A percentile compares a stretch with the other conserved stretches of the same genome.
Conservation (phyloP, 2,329 filamentous ascomycete genomes). For the Gremmenia infestans region DNA sequence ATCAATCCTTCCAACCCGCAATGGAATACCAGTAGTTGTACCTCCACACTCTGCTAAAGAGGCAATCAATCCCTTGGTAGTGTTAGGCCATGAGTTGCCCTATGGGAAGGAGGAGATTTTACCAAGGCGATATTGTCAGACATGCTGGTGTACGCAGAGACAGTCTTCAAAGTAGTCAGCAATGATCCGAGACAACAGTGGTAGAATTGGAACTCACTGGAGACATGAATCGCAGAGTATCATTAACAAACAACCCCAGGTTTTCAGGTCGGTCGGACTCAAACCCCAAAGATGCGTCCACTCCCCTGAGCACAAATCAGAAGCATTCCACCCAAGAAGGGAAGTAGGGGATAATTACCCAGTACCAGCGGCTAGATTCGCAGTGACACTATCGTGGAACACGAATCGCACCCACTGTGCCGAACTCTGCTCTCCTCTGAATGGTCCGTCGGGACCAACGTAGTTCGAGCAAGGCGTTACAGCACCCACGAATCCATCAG, state of each 20-base stretch:
- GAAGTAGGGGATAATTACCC: slow-evolving; percentile 7
- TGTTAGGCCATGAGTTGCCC: background rate
- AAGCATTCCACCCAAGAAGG: background rate
- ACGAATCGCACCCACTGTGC: slow-evolving; percentile 57
- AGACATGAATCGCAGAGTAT: slow-evolving; percentile 4
- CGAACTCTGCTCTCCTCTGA: slow-evolving; percentile 12
- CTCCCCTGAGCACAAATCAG: slow-evolving; percentile 37
- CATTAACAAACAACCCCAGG: slow-evolving; percentile 43
- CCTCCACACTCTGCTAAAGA: slow-evolving; percentile 10
- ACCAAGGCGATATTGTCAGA: slow-evolving; percentile 20
- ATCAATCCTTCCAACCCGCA: slow-evolving; percentile 23
- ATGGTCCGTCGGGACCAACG: background rate
- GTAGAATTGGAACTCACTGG: background rate
- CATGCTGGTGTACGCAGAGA: slow-evolving; percentile 10
- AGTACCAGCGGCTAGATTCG: slow-evolving; percentile 33
- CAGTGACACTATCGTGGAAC: slow-evolving; percentile 57
- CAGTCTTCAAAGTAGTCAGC: background rate
- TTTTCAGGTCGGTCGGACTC: slow-evolving; percentile 26
- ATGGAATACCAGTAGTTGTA: slow-evolving; percentile 6
- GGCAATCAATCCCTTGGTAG: slow-evolving; percentile 9
- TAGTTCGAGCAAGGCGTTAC: no score
- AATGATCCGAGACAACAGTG: background rate
- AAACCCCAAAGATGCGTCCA: slow-evolving; percentile 41
- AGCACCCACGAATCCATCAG: background rate
- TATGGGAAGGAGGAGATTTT: background rate